A percentile compares a stretch with the other conserved stretches of the same genome.
Evolutionary conservation across 768 basidiomycete species (phyloP).

Genomic region (Leucogyrophana mollusca): DNA sequence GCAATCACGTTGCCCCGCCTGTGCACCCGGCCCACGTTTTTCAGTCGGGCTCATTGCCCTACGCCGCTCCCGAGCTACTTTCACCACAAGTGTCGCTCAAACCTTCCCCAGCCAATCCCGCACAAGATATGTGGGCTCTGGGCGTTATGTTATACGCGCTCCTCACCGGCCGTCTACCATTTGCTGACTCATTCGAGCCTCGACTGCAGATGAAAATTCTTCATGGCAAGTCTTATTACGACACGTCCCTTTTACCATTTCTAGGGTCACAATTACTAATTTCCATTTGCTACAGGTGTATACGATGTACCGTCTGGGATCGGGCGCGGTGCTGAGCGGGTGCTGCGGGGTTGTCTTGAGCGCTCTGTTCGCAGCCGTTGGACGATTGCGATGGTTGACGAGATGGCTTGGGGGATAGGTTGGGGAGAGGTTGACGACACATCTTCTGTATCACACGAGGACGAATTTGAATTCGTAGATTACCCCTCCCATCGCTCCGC

Average conservation of each 20-base stretch:
- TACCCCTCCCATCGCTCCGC: slow-evolving; percentile 11
- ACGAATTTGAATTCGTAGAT: slow-evolving; percentile 27
- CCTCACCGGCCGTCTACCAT: slow-evolving; percentile 83
- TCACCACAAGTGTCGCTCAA: slow-evolving; percentile 50
- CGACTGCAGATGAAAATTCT: slow-evolving; percentile 90
- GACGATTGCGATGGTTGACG: slow-evolving; percentile 80
- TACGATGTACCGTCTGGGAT: slow-evolving; percentile 58
- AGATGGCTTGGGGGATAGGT: slow-evolving; percentile 78
- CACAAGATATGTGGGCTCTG: slow-evolving; percentile 95
- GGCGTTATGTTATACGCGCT: slow-evolving; percentile 88
- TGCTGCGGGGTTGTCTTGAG: slow-evolving; percentile 81
- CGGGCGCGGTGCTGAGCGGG: slow-evolving; percentile 60
- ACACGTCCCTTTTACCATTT: background rate
- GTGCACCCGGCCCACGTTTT: slow-evolving; percentile 40
- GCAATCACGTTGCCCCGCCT: slow-evolving; percentile 24
- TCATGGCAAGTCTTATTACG: slow-evolving; percentile 55
- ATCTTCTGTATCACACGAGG: slow-evolving; percentile 22
- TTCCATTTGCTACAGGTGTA: slow-evolving; percentile 42
- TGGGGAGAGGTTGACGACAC: slow-evolving; percentile 52
- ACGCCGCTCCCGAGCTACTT: slow-evolving; percentile 87
- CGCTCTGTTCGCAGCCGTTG: slow-evolving; percentile 61
- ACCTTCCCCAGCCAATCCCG: slow-evolving; percentile 44
- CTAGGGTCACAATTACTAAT: slow-evolving; percentile 8
- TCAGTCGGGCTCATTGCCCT: slow-evolving; percentile 85
- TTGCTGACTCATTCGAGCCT: slow-evolving; percentile 87